These are phyloP conservation scores for Gamarada debralockiae DNA, from an alignment of 495 filamentous ascomycete species.

Conservation along the genomic window DNA sequence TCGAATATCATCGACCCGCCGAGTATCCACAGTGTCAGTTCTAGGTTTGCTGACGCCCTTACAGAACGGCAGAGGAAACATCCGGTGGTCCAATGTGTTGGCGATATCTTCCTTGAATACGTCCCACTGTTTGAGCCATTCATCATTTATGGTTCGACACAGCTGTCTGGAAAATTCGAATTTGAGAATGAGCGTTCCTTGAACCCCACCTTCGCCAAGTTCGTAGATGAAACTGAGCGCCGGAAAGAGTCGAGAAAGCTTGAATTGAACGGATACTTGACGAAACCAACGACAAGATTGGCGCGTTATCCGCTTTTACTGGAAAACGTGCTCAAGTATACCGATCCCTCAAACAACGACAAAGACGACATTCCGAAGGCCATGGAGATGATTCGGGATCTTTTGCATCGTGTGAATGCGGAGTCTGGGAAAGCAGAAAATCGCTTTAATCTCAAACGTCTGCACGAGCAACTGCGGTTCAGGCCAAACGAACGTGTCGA, in stretches of 20 bases:
- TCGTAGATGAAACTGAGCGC: slow-evolving; percentile 95
- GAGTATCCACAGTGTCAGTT: slow-evolving; percentile 82
- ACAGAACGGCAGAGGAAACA: slow-evolving; percentile 87
- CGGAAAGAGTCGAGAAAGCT: slow-evolving; percentile 95
- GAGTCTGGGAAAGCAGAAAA: slow-evolving; percentile 98
- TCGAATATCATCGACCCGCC: slow-evolving; percentile 83
- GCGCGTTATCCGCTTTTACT: slow-evolving; percentile 92
- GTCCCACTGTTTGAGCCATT: slow-evolving; percentile 93
- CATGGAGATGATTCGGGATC: slow-evolving; percentile 77
- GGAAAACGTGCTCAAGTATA: slow-evolving; percentile 88
- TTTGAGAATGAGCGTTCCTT: slow-evolving; percentile 93
- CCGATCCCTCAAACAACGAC: slow-evolving; percentile 80
- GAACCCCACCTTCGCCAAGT: slow-evolving; percentile 81
- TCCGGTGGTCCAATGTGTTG: slow-evolving; percentile 83
- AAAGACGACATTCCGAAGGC: slow-evolving; percentile 89
- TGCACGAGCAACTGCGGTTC: slow-evolving; percentile 88
- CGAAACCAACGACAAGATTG: slow-evolving; percentile 94
- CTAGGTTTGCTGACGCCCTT: slow-evolving; percentile 76
- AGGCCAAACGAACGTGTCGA: slow-evolving; percentile 84
- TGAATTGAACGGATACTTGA: slow-evolving; percentile 96
- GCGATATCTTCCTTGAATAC: slow-evolving; percentile 91
- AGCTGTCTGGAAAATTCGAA: slow-evolving; percentile 94
- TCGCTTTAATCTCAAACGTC: slow-evolving; percentile 88
- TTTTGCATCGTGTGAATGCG: slow-evolving; percentile 82
- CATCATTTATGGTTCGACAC: slow-evolving; percentile 94